phyloP scores from a whole-genome alignment of 129 eudicot species.

The Ambrosia artemisiifolia region DNA sequence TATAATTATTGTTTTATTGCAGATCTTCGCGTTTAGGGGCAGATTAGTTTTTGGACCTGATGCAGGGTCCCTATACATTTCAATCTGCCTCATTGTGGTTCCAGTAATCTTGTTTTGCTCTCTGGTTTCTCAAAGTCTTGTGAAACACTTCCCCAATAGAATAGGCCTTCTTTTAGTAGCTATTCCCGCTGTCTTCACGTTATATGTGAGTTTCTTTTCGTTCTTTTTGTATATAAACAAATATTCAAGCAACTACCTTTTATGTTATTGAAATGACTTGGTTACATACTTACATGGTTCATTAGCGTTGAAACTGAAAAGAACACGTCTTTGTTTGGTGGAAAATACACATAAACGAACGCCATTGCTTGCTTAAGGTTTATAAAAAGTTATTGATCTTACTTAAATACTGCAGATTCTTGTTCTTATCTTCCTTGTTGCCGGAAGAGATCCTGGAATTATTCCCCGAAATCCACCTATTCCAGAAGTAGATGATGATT shows the following conservation, averaged over 20 bases:
- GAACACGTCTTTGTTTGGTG: neutral
- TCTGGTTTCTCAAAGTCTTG: conserved; percentile 50
- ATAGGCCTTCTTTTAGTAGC: conserved; percentile 34
- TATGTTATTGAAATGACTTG: neutral
- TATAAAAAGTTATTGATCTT: neutral
- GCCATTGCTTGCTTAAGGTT: conserved; percentile 5
- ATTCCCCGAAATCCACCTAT: conserved; percentile 51
- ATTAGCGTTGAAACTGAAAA: neutral
- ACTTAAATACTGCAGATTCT: conserved; percentile 32
- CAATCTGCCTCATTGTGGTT: conserved; percentile 43
- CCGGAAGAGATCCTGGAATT: conserved; percentile 61
- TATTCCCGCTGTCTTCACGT: conserved; percentile 38
- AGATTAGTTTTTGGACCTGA: conserved; percentile 63
- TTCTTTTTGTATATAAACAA: neutral
- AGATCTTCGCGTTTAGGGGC: conserved; percentile 50
- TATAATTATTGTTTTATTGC: conserved; percentile 19
- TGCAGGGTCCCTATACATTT: conserved; percentile 40
- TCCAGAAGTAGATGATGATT: conserved; percentile 45
- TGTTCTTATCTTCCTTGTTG: conserved; percentile 49
- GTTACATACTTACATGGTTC: neutral
- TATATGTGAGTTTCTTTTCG: conserved; percentile 40
- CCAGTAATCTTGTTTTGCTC: conserved; percentile 52
- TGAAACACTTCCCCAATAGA: conserved; percentile 29
- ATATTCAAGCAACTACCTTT: neutral
- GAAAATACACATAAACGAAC: neutral